A percentile compares a stretch with the other conserved stretches of the same genome.
Evolutionary conservation across 768 basidiomycete genomes (phyloP).

Genomic region (Leccinum rimulosum): DNA sequence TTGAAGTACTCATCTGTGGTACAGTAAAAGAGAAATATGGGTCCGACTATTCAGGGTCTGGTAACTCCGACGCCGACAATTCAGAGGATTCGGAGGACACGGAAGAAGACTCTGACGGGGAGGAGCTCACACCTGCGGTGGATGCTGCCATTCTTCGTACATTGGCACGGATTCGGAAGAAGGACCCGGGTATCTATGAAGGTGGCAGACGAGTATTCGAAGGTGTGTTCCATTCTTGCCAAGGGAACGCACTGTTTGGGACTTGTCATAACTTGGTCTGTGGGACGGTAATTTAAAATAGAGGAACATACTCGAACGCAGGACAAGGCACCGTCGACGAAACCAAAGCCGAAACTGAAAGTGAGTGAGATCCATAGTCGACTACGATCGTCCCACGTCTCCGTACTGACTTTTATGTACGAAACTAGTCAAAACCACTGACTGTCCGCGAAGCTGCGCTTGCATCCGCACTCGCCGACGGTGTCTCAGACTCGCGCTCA

Average conservation of each 20-base stretch:
- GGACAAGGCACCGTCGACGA: slow-evolving; percentile 23
- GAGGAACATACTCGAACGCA: slow-evolving; percentile 61
- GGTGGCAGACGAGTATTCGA: slow-evolving; percentile 69
- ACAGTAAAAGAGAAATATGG: slow-evolving; percentile 88
- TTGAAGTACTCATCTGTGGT: not conserved
- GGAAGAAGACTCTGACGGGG: slow-evolving; percentile 93
- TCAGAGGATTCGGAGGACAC: slow-evolving; percentile 65
- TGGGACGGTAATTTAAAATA: slow-evolving; percentile 22
- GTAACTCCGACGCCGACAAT: slow-evolving; percentile 28
- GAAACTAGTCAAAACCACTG: slow-evolving; percentile 59
- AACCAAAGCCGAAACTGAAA: slow-evolving; percentile 47
- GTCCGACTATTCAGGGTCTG: slow-evolving; percentile 52
- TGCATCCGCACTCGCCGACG: slow-evolving; percentile 52
- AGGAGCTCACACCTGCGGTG: slow-evolving; percentile 88
- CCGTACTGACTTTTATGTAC: slow-evolving; percentile 1
- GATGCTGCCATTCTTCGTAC: slow-evolving; percentile 94
- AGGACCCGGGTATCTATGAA: slow-evolving; percentile 85
- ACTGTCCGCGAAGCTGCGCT: slow-evolving; percentile 74
- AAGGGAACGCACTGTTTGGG: not conserved
- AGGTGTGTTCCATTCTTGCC: slow-evolving; percentile 43
- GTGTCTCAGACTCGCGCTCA: slow-evolving; percentile 49
- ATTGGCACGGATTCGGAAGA: slow-evolving; percentile 76
- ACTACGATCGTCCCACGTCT: not conserved
- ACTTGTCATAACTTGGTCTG: not conserved
- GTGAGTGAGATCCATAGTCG: slow-evolving; percentile 30